A percentile compares a stretch with the other conserved stretches of the same genome.
Evolutionary conservation across 305 asterid genomes (phyloP).

Genomic region (Lippia alba): DNA sequence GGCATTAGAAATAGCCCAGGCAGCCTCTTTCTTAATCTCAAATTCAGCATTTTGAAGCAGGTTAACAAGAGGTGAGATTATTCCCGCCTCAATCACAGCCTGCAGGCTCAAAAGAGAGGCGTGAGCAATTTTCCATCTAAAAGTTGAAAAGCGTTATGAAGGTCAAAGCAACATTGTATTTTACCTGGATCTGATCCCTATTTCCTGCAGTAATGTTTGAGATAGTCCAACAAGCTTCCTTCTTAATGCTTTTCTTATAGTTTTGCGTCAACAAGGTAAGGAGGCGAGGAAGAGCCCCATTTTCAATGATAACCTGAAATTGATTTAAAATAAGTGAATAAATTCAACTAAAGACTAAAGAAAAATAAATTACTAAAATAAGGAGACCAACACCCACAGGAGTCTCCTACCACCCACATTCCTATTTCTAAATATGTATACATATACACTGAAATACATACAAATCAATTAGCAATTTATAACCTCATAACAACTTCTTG

Average conservation of each 20-base stretch:
- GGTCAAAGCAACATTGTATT: not conserved
- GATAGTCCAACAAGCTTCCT: slow-evolving; percentile 68
- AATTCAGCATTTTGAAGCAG: slow-evolving; percentile 62
- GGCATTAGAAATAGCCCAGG: slow-evolving; percentile 63
- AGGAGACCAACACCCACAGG: no score
- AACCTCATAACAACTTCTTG: not conserved
- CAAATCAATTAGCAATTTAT: not conserved
- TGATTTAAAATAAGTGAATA: slow-evolving; percentile 19
- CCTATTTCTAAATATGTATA: not conserved
- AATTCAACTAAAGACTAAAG: not conserved
- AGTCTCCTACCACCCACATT: no score
- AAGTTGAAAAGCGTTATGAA: not conserved
- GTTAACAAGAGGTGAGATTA: slow-evolving; percentile 49
- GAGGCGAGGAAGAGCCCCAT: slow-evolving; percentile 54
- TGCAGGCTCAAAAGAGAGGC: slow-evolving; percentile 27
- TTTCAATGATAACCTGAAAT: slow-evolving; percentile 53
- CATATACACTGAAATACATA: not conserved
- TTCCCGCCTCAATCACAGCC: slow-evolving; percentile 59
- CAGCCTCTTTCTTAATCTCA: slow-evolving; percentile 64
- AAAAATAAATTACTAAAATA: not conserved
- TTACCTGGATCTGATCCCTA: slow-evolving; percentile 61
- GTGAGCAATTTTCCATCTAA: slow-evolving; percentile 4
- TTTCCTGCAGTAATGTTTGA: slow-evolving; percentile 65
- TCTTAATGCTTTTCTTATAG: slow-evolving; percentile 61
- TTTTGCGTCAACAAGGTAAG: slow-evolving; percentile 56